Conservation (phyloP, 1,284 basidiomycete genomes). For the Ustilago shanxiensis region DNA sequence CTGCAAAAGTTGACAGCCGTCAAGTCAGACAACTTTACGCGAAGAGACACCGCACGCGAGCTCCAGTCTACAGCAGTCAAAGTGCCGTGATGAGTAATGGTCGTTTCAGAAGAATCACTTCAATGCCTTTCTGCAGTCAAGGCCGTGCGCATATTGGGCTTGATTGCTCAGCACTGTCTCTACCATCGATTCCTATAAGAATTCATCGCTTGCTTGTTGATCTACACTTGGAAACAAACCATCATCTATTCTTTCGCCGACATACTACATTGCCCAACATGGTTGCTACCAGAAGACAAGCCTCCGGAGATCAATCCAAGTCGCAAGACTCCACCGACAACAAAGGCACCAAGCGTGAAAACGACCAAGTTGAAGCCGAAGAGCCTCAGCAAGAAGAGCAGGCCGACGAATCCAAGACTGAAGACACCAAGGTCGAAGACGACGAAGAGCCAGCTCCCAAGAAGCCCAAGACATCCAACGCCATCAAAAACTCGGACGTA, state of each 20-base stretch:
- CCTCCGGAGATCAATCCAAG: conserved; percentile 20
- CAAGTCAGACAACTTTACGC: conserved; percentile 15
- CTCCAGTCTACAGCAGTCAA: background rate
- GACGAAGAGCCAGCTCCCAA: conserved; percentile 26
- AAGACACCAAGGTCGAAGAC: background rate
- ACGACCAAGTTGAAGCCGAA: conserved; percentile 11
- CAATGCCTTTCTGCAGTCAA: background rate
- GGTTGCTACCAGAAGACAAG: conserved; percentile 38
- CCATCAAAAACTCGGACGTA: conserved; percentile 7
- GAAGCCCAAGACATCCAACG: conserved; percentile 32
- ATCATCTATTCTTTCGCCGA: background rate
- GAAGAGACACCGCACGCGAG: conserved; percentile 14
- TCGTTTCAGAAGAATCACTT: background rate
- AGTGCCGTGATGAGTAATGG: conserved; percentile 39
- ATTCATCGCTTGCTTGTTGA: too few species aligned
- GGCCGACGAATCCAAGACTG: background rate
- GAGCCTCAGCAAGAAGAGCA: conserved; percentile 3
- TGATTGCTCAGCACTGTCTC: background rate
- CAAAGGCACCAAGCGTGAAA: conserved; percentile 16
- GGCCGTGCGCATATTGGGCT: background rate
- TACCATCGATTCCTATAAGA: too few species aligned
- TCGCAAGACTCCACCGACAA: background rate
- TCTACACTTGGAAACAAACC: background rate
- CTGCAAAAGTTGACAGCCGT: background rate
- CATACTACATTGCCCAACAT: conserved; percentile 7